Evolutionary conservation across 2,329 filamentous ascomycete species (phyloP), one percentile per base, ranked within the genome.

Genomic region (Xylariaceae sp.): DNA sequence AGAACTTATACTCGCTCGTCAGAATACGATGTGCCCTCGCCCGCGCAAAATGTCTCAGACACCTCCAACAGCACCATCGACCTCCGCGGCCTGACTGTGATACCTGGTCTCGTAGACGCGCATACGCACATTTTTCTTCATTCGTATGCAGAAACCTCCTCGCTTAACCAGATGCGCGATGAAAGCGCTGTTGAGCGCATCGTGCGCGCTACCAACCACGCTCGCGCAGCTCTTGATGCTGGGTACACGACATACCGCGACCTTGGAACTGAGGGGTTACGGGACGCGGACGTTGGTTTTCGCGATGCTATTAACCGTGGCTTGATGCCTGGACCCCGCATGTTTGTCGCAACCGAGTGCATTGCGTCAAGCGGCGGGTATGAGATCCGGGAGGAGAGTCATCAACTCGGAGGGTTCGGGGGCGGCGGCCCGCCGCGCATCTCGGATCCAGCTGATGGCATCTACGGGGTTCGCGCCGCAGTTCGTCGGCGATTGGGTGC

Each of bases 181-280:
- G 76, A 81, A 53, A 76, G 74, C 45, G 60, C 76, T n/a, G 70
- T 79, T 6, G 79, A 83, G 55, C 67, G 77, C 19, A 67, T 73
- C 20, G 69, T 82, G 38, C 73, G 79, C 16, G 73, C 74, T 0
- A 72, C 73, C 6, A 76, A 79, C 48, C 73, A 79, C 50, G 70
- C 70, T 48, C 73, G 72, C 36, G 66, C 68, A 0, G 77, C 75
- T 2, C 65, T 83, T 8, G 61, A 75, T 17, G 75, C 78, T 0
- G 79, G 79, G 6, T 82, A 76, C 64, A 83, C 77, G 0, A 80
- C 76, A 2, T 79, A 79, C 58, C 67, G 77, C 35, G 77, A 80
- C 56, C 67, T 80, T 1, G 75, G 76, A 12, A 76, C 74, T 3
- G 76, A 80, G 54, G 69, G 70, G 0, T 67, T 79, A 48, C 64